phyloP scores from a whole-genome alignment of 1,284 basidiomycete genomes.

The Rhodotorula sp. region DNA sequence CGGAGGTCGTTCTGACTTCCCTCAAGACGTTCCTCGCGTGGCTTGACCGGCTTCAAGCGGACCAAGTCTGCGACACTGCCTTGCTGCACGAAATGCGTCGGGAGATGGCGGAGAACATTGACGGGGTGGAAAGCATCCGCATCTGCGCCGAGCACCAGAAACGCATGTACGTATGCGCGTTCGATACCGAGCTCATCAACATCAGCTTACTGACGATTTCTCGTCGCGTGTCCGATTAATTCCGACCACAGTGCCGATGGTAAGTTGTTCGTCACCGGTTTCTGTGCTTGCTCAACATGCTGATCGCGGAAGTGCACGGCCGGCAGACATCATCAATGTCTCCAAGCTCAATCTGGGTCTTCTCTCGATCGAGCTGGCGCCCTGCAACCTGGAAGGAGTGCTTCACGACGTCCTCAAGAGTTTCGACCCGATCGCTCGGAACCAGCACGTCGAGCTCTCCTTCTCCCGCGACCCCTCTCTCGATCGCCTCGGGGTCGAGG shows the following conservation, averaged over 20 bases:
- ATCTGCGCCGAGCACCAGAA: conserved; percentile 44
- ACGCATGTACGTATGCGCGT: conserved; percentile 27
- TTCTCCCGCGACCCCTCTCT: conserved; percentile 6
- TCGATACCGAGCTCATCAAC: too few species aligned
- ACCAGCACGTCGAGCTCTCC: conserved; percentile 38
- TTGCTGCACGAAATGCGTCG: conserved; percentile 31
- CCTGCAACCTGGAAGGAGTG: conserved; percentile 30
- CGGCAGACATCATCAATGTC: conserved; percentile 41
- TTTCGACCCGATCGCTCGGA: conserved; percentile 35
- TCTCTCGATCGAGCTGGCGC: conserved; percentile 25
- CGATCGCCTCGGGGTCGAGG: conserved; percentile 13
- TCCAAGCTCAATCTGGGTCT: conserved; percentile 43
- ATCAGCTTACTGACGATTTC: too few species aligned
- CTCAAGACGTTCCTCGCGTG: conserved; percentile 32
- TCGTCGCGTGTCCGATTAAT: too few species aligned
- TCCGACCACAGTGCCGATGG: conserved; percentile 18
- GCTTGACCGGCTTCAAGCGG: conserved; percentile 25
- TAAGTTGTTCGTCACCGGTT: not conserved
- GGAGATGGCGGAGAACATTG: conserved; percentile 44
- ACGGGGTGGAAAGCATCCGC: conserved; percentile 44
- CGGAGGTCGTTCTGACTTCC: conserved; percentile 38
- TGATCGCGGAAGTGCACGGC: not conserved
- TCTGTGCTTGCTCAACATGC: too few species aligned
- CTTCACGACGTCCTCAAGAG: conserved; percentile 37
- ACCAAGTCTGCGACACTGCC: not conserved